phyloP scores from a whole-genome alignment of 139 green algal species.

The Pleodorina starrii region DNA sequence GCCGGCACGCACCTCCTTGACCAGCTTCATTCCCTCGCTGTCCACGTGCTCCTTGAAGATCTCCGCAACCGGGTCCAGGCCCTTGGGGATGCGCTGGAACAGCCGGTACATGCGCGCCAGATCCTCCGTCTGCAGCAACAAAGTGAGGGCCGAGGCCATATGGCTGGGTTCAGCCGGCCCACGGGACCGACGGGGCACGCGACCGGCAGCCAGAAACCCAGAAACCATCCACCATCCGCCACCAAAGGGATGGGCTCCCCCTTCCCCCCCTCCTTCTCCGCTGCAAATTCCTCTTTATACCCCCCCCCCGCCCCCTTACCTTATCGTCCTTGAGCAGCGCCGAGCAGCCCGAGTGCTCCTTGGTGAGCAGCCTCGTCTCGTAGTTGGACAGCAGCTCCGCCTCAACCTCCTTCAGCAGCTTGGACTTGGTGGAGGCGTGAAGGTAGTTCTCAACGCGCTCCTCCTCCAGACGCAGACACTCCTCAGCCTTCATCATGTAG shows the following conservation, averaged over 20 bases:
- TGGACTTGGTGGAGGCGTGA: constrained; percentile 74
- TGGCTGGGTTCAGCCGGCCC: no score
- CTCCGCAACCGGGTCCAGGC: constrained; percentile 93
- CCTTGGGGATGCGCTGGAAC: constrained; percentile 93
- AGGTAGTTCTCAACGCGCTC: constrained; percentile 95
- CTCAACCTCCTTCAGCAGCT: constrained; percentile 93
- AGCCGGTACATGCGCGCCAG: constrained; percentile 98
- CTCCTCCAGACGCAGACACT: constrained; percentile 91
- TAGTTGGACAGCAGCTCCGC: constrained; percentile 91
- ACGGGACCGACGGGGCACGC: no score
- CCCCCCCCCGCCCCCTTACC: no score
- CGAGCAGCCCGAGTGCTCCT: constrained; percentile 92
- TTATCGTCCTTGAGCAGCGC: constrained; percentile 97
- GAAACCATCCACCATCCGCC: no score
- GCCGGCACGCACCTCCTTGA: constrained; percentile 76
- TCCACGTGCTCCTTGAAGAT: constrained; percentile 97
- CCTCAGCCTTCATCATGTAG: constrained; percentile 97
- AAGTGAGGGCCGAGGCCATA: no score
- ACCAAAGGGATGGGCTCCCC: no score
- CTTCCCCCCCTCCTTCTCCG: no score
- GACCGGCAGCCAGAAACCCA: no score
- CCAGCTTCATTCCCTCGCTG: constrained; percentile 90
- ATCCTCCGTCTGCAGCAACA: constrained; percentile 84
- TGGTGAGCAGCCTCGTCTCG: constrained; percentile 92
- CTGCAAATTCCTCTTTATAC: no score